Base-by-base conservation (phyloP, 2,329 filamentous ascomycete species). In the Colletotrichum euphorbiae region DNA sequence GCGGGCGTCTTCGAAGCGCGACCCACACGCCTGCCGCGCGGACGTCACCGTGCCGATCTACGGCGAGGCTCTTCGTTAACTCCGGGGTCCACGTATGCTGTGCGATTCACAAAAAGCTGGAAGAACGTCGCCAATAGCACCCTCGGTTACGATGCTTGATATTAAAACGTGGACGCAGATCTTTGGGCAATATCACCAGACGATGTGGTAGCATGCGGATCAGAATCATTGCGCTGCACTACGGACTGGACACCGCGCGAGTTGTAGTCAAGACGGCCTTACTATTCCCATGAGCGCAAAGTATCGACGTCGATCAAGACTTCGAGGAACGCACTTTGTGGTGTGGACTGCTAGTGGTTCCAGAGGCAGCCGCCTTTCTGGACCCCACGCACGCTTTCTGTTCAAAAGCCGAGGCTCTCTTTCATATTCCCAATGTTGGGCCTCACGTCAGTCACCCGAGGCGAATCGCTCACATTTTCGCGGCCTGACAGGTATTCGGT, bases 41-140 rank as follows among this genome's bases (percentile, higher is more conserved):
- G 59, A 46, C 52, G 60, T 64, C 60, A 45, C 54, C 65, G 52
- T 31, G 36, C 42, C 50, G 58, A 62, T 62, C 42, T 46, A 19
- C 50, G 58, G 52, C 56, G 63, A 56, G 63, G 58, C 58, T 67
- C 63, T 62, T 67, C 28, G 42, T 62, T 19, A 15, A 36, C 33
- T 38, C 48, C 51, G 58, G 42, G 43, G 9, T 40, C 24, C 48
- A 6, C 45, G 31, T 31, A 19, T 58, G 40, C 38, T 19, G 38
- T 28, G 42, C 28, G 4, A 21, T 2, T 43, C 9, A 21, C 11
- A n/a, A 19, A 15, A 13, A 13, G 24, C 12, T 13, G 36, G 33
- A 38, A 38, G 36, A 1, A 38, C 36, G 28, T 7, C 28, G 17
- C 17, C 15, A 17, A 17, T 13, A 51, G 9, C 19, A 17, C 13